Evolutionary conservation across 768 basidiomycete species (phyloP).

Genomic region (Sutorius australiensis): DNA sequence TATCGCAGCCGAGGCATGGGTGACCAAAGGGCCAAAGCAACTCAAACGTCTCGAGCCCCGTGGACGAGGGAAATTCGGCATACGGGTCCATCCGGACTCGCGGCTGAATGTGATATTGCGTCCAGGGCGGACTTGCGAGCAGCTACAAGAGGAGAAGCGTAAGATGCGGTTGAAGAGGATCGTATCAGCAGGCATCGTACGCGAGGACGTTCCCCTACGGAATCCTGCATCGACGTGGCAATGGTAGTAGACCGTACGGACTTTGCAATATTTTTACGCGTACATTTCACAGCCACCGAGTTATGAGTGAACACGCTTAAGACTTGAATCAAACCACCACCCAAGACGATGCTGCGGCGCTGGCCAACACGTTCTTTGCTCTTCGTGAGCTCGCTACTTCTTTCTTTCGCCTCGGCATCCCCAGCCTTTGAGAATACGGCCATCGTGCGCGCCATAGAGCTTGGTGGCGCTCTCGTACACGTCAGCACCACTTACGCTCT

Average conservation of each 20-base stretch:
- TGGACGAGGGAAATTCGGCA: conserved; percentile 78
- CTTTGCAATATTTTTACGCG: not conserved
- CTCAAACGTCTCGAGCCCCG: conserved; percentile 72
- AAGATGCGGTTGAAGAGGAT: conserved; percentile 69
- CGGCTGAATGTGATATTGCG: conserved; percentile 72
- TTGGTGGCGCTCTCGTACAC: conserved; percentile 84
- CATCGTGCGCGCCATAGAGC: conserved; percentile 84
- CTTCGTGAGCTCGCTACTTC: conserved; percentile 38
- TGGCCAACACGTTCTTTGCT: conserved; percentile 48
- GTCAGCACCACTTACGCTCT: conserved; percentile 87
- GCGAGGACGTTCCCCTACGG: conserved; percentile 77
- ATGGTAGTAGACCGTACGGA: conserved; percentile 58
- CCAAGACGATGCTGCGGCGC: conserved; percentile 40
- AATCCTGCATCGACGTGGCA: conserved; percentile 72
- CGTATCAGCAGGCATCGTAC: conserved; percentile 71
- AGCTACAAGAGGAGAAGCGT: conserved; percentile 59
- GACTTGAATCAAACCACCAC: conserved; percentile 24
- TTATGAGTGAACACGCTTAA: conserved; percentile 18
- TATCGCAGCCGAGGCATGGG: conserved; percentile 84
- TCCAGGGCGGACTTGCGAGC: conserved; percentile 75
- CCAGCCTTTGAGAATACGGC: conserved; percentile 83
- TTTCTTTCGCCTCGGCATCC: conserved; percentile 38
- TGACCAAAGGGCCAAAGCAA: conserved; percentile 71
- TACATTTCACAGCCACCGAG: conserved; percentile 15
- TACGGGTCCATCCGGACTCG: conserved; percentile 72